These are phyloP conservation scores for Eutrema yunnanense DNA, from an alignment of 345 rosid species.

Conservation along the genomic window DNA sequence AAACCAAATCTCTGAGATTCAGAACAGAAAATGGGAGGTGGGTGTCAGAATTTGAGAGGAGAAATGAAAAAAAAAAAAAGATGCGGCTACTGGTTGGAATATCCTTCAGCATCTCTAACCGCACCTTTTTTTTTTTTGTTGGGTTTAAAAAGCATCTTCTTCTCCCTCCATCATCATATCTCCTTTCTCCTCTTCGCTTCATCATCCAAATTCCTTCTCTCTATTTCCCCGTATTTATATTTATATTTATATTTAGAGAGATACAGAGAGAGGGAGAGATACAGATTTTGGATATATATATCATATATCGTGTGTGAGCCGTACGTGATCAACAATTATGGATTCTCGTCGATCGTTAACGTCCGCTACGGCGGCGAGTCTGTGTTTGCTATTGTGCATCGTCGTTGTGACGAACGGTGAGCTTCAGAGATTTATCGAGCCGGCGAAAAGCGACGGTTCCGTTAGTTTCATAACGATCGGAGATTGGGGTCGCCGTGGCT, in stretches of 20 bases:
- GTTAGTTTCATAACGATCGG: slow-evolving; percentile 61
- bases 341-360: neutral
- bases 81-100: slow-evolving; percentile 35
- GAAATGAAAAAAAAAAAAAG: slow-evolving; percentile 3
- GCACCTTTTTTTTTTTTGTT: slow-evolving; percentile 14
- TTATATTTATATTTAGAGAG: neutral
- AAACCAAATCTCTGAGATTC: slow-evolving; percentile 14
- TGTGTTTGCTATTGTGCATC: slow-evolving; percentile 9
- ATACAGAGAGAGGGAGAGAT: neutral
- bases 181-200: neutral
- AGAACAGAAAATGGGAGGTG: slow-evolving; percentile 21
- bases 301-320: neutral
- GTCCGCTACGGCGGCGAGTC: neutral
- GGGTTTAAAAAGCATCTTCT: slow-evolving; percentile 25
- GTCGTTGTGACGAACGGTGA: slow-evolving; percentile 27
- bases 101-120: slow-evolving; percentile 32
- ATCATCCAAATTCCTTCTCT: neutral
- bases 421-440: slow-evolving; percentile 49
- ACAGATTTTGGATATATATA: neutral
- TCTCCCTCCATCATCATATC: slow-evolving; percentile 17
- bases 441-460: slow-evolving; percentile 45
- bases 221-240: neutral
- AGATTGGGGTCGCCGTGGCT: slow-evolving; percentile 88
- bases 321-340: neutral
- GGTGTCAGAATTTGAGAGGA: slow-evolving; percentile 7